Evolutionary conservation across 768 basidiomycete species (phyloP).

Genomic region (Cystobasidium onofrii): DNA sequence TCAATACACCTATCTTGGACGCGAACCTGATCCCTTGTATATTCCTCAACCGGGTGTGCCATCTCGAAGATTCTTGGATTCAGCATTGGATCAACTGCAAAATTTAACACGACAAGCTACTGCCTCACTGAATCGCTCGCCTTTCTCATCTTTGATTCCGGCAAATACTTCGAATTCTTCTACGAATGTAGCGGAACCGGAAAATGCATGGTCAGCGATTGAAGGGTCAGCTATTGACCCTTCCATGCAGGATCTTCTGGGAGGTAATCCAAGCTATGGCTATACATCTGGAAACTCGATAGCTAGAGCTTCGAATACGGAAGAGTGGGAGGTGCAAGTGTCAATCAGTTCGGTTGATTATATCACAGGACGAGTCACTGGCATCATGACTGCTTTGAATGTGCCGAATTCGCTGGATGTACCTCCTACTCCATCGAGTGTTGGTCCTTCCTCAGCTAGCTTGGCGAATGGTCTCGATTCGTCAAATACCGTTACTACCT

Average conservation of each 20-base stretch:
- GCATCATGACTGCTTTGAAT: slow-evolving; percentile 38
- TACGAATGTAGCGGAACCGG: background rate
- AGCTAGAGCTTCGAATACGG: background rate
- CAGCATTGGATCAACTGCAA: background rate
- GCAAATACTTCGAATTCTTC: background rate
- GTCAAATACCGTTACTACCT: slow-evolving; percentile 35
- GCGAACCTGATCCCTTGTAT: background rate
- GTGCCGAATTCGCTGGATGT: slow-evolving; percentile 9
- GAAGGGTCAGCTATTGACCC: slow-evolving; percentile 22
- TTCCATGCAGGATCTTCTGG: slow-evolving; percentile 2
- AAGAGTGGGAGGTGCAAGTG: slow-evolving; percentile 29
- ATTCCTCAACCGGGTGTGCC: background rate
- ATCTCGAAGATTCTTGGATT: background rate
- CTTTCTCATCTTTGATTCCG: background rate
- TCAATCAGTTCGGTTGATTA: slow-evolving; percentile 32
- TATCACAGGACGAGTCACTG: background rate
- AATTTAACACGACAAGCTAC: background rate
- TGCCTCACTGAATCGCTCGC: background rate
- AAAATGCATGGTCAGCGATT: slow-evolving; percentile 16
- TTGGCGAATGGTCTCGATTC: background rate
- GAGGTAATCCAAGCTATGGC: slow-evolving; percentile 5
- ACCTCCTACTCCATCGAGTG: background rate
- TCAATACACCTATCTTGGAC: background rate
- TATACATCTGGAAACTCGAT: background rate
- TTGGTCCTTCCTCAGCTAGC: slow-evolving; percentile 2